Percentiles rank a stretch among this genome's conserved stretches.
Conservation (phyloP, 768 basidiomycete species). For the Asterophora parasitica region DNA sequence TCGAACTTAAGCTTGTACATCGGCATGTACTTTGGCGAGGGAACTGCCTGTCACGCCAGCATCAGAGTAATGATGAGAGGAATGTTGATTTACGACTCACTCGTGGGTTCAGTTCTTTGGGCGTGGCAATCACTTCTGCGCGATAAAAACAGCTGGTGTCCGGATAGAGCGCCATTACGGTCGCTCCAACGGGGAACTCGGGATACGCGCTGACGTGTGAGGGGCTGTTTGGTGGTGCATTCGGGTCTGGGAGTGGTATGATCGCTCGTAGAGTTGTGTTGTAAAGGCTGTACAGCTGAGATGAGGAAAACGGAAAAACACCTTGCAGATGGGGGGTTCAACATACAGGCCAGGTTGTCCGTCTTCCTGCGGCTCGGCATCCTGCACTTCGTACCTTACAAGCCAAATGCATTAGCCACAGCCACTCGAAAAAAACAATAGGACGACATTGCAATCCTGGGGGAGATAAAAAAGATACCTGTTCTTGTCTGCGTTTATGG, state of each 20-base stretch:
- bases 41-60: slow-evolving; percentile 21
- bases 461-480: slow-evolving; percentile 34
- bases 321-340: neutral
- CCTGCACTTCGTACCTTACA: slow-evolving; percentile 78
- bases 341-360: slow-evolving; percentile 62
- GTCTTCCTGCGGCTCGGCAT: slow-evolving; percentile 79
- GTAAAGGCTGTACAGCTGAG: slow-evolving; percentile 44
- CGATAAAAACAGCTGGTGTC: slow-evolving; percentile 91
- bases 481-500: slow-evolving; percentile 68
- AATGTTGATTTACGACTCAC: slow-evolving; percentile 20
- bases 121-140: slow-evolving; percentile 75
- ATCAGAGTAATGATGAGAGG: neutral
- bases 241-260: slow-evolving; percentile 77
- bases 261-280: slow-evolving; percentile 66
- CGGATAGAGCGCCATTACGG: slow-evolving; percentile 84
- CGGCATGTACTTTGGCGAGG: slow-evolving; percentile 45
- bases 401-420: neutral
- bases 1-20: slow-evolving; percentile 82
- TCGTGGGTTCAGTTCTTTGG: slow-evolving; percentile 37
- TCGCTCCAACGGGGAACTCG: slow-evolving; percentile 65
- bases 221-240: slow-evolving; percentile 48
- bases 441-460: no score
- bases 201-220: slow-evolving; percentile 68
- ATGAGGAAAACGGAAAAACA: slow-evolving; percentile 1
- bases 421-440: neutral